Evolutionary conservation across 2,329 filamentous ascomycete genomes (phyloP).

Genomic region (Pezicula radicicola): DNA sequence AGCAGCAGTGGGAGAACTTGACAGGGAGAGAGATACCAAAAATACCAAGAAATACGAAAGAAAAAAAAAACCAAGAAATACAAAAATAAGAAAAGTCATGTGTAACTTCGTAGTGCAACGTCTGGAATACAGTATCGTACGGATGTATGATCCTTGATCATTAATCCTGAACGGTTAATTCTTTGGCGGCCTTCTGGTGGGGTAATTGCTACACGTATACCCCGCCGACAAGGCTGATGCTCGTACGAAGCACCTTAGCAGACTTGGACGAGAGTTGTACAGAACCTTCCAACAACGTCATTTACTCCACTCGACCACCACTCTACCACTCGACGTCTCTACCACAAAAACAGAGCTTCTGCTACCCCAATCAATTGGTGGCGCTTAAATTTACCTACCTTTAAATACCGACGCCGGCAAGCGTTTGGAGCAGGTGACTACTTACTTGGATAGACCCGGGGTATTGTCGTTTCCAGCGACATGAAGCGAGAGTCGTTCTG

Average conservation of each 20-base stretch:
- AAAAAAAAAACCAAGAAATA: no score
- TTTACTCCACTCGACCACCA: neutral
- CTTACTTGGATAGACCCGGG: neutral
- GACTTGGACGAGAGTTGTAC: neutral
- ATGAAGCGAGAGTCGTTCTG: neutral
- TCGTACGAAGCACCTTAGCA: neutral
- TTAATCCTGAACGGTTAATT: no score
- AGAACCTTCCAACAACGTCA: neutral
- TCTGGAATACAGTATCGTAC: no score
- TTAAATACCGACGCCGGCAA: neutral
- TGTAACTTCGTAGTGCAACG: no score
- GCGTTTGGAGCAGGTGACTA: neutral
- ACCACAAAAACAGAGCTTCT: no score
- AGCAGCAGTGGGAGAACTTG: no score
- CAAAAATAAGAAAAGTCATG: no score
- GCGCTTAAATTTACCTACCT: no score
- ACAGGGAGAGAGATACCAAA: no score
- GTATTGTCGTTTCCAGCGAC: no score
- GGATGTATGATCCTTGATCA: no score
- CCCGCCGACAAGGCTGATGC: slow-evolving; percentile 1
- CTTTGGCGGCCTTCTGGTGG: neutral
- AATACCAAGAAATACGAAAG: no score
- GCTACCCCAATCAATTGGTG: neutral
- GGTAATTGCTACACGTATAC: neutral
- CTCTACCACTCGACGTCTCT: neutral